Conservation (phyloP, 2,329 filamentous ascomycete genomes). For the Alternaria arborescens region DNA sequence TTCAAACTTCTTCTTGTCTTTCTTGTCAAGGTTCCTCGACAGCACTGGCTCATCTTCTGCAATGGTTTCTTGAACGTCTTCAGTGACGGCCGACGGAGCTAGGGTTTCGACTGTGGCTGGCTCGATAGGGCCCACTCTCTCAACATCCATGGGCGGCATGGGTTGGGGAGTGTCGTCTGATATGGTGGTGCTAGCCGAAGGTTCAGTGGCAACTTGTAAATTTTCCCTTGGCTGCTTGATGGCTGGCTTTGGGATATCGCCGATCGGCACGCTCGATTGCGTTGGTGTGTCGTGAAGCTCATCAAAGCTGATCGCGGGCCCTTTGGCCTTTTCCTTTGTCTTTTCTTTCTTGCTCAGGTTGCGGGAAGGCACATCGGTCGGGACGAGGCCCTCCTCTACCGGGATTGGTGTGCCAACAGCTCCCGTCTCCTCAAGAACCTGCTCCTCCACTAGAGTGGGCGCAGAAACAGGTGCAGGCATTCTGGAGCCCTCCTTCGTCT, state of each 20-base stretch:
- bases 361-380: constrained; percentile 13
- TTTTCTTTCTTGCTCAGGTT: constrained; percentile 36
- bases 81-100: not conserved
- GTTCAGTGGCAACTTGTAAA: not conserved
- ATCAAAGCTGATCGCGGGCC: constrained; percentile 9
- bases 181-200: not conserved
- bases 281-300: constrained; percentile 14
- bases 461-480: constrained; percentile 2
- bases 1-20: constrained; percentile 42
- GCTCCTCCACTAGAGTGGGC: not conserved
- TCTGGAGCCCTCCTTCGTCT: constrained; percentile 32
- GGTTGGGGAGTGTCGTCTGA: not conserved
- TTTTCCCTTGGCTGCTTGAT: constrained; percentile 2
- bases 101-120: not conserved
- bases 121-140: not conserved
- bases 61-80: not conserved
- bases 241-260: constrained; percentile 1
- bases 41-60: constrained; percentile 19
- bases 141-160: not conserved
- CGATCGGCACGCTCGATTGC: not conserved
- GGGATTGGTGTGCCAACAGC: constrained; percentile 9
- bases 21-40: constrained; percentile 34
- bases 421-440: constrained; percentile 25
- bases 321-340: constrained; percentile 24
- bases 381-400: constrained; percentile 8